A percentile compares a stretch with the other conserved stretches of the same genome.
These are phyloP conservation scores for Themeda triandra DNA, from an alignment of 176 grass and related monocot species.

Conservation along the genomic window DNA sequence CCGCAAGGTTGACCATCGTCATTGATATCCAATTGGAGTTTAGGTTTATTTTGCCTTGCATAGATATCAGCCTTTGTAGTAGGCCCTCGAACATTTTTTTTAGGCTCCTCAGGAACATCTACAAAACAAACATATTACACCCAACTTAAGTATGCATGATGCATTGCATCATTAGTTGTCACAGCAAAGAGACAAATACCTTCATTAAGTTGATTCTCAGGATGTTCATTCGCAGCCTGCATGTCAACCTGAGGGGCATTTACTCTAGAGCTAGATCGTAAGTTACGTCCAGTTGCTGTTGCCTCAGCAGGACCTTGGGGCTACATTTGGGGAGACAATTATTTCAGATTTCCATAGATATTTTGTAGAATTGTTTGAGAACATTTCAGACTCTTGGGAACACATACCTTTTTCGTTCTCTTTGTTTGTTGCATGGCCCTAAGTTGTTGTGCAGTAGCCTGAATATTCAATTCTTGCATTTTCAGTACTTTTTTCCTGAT, in stretches of 20 bases:
- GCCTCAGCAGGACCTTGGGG: too few relatives aligned
- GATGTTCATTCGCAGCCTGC: too few relatives aligned
- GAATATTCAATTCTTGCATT: too few relatives aligned
- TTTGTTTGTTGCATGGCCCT: background rate
- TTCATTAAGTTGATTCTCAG: background rate
- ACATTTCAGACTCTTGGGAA: background rate
- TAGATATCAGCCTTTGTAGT: background rate
- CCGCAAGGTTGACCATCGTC: background rate
- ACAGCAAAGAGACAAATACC: background rate
- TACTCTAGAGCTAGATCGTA: background rate
- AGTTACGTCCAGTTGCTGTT: background rate
- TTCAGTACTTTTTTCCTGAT: too few relatives aligned
- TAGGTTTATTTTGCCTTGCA: background rate
- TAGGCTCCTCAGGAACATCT: background rate
- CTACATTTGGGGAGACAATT: too few relatives aligned
- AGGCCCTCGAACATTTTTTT: background rate
- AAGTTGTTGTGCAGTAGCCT: background rate
- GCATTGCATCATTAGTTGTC: background rate
- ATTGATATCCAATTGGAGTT: background rate
- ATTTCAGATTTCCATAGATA: too few relatives aligned
- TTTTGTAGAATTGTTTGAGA: background rate
- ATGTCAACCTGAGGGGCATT: too few relatives aligned
- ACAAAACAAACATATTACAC: background rate
- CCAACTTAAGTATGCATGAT: background rate
- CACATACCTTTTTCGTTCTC: background rate